Base-by-base conservation (phyloP, 1,139 yeast genomes). In the Hanseniaspora sp. region DNA sequence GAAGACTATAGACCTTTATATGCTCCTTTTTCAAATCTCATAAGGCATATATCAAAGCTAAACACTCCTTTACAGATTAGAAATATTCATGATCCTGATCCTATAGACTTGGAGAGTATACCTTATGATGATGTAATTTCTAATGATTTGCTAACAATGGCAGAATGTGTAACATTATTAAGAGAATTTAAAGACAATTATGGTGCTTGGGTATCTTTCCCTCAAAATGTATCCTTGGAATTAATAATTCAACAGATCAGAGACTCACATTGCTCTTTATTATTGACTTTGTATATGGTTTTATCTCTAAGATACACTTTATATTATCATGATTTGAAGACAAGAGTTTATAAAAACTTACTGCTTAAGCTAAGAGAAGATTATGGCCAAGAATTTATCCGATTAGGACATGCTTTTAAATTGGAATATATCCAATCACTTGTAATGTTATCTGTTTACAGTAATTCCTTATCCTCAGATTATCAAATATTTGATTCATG, bases 191-290 rank as follows among this genome's bases (percentile, higher is more conserved):
- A 85, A 51, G 76, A 80, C 56, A 75, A 83, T 61, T 84, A 82
- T 62, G 87, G 88, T 9, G 71, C 86, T 42, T 85, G 95, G 95
- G 82, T 83, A 3, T 80, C 86, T 56, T 79, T 85, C 55, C 88
- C 92, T 0, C 74, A 76, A 46, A 70, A 70, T 29, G 65, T 77
- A 40, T 68, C 80, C 1, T 74, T 83, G 0, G 75, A 70, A 18
- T 72, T 69, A 29, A 67, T 85, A 40, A 70, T 84, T 9, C 75
- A 72, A n/a, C 67, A 76, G 40, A 72, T 83, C 46, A 68, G 82
- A 41, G 59, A 62, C 31, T 72, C 76, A 42, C 55, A 56, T 15
- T 80, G 86, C 18, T 79, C 92, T 0, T 69, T 85, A 46, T 69
- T 85, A 23, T 68, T 85, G 34, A 81, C 88, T 0, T 75, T 82